Percentiles rank a stretch among this genome's conserved stretches.
phyloP scores from a whole-genome alignment of 257 asterid species.

The Solanum pinnatisectum region DNA sequence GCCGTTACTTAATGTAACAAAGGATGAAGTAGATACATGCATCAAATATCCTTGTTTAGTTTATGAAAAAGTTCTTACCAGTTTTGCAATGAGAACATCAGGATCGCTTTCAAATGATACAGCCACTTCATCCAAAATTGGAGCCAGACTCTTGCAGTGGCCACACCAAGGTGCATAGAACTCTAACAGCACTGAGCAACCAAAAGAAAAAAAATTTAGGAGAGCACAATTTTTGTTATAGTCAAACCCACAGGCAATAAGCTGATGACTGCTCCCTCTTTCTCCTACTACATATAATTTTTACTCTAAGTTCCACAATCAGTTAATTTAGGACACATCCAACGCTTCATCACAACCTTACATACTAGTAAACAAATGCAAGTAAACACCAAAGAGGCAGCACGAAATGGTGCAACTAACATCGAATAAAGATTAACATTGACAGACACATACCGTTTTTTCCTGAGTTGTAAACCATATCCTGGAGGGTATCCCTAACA shows the following conservation, averaged over 20 bases:
- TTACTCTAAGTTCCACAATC: neutral
- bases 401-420: neutral
- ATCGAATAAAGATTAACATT: neutral
- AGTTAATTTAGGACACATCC: neutral
- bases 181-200: conserved; percentile 47
- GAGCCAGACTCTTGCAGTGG: conserved; percentile 77
- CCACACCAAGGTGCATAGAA: conserved; percentile 94
- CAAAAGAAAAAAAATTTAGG: neutral
- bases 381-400: neutral
- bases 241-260: neutral
- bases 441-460: conserved; percentile 8
- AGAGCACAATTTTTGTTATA: neutral
- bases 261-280: neutral
- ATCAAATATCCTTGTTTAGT: neutral
- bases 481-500: conserved; percentile 46
- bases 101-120: conserved; percentile 41
- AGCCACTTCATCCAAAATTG: conserved; percentile 85
- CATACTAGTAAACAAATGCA: neutral
- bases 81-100: conserved; percentile 58
- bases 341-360: neutral
- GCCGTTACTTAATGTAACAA: neutral
- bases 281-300: neutral
- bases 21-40: neutral
- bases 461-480: conserved; percentile 8
- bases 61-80: conserved; percentile 22